A percentile compares a stretch with the other conserved stretches of the same genome.
Evolutionary conservation across 768 basidiomycete genomes (phyloP).

Genomic region (Serendipita sp.): DNA sequence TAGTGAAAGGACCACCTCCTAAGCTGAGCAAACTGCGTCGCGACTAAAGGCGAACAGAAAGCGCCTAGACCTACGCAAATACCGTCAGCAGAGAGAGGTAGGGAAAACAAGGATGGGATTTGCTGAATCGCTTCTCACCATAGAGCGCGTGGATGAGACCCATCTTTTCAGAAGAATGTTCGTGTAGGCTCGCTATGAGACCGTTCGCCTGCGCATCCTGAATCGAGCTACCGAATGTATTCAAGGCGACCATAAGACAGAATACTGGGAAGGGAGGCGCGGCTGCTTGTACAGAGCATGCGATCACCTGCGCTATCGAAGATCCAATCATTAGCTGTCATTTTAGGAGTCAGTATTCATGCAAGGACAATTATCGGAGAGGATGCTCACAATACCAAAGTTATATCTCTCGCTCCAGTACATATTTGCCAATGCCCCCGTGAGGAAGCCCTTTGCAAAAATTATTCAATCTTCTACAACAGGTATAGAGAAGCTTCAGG

Average conservation of each 20-base stretch:
- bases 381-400: conserved; percentile 30
- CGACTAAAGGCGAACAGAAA: conserved; percentile 45
- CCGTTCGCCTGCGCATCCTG: conserved; percentile 4
- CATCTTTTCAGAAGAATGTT: conserved; percentile 21
- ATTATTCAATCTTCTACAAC: neutral
- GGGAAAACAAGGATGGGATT: neutral
- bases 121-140: neutral
- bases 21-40: conserved; percentile 64
- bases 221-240: conserved; percentile 4
- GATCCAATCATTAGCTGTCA: conserved; percentile 28
- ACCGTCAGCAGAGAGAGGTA: neutral
- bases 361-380: neutral
- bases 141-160: conserved; percentile 7
- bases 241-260: neutral
- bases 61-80: conserved; percentile 21
- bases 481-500: neutral
- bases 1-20: conserved; percentile 66
- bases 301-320: conserved; percentile 15
- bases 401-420: conserved; percentile 30
- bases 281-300: conserved; percentile 12
- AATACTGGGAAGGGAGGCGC: conserved; percentile 8
- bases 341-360: neutral
- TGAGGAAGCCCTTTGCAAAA: conserved; percentile 29
- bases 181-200: conserved; percentile 22
- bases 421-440: conserved; percentile 33